These are phyloP conservation scores for Backusella luteola DNA, from an alignment of 192 early-diverging fungal genomes.

Conservation along the genomic window DNA sequence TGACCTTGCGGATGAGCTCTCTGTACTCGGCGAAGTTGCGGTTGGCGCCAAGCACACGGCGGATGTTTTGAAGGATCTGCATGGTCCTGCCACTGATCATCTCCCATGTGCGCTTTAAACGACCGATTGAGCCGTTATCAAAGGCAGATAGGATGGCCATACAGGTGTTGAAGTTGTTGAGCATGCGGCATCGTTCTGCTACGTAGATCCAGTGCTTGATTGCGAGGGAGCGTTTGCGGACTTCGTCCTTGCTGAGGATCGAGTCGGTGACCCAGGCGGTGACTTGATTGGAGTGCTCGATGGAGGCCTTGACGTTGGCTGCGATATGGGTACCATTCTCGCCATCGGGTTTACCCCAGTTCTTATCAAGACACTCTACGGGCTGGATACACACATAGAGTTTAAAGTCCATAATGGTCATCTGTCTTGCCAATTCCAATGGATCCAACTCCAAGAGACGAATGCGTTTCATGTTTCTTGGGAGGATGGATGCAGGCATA, in stretches of 20 bases:
- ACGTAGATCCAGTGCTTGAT: conserved; percentile 84
- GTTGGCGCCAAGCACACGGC: conserved; percentile 69
- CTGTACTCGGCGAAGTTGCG: conserved; percentile 83
- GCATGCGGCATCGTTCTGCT: conserved; percentile 68
- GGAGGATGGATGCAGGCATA: conserved; percentile 75
- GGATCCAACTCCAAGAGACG: conserved; percentile 86
- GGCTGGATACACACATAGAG: conserved; percentile 79
- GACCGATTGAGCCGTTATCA: conserved; percentile 80
- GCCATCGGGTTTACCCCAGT: conserved; percentile 74
- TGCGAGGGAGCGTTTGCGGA: conserved; percentile 69
- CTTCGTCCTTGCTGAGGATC: conserved; percentile 78
- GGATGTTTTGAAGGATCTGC: conserved; percentile 59
- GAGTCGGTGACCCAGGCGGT: conserved; percentile 88
- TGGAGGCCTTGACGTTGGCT: conserved; percentile 86
- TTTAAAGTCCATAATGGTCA: conserved; percentile 84
- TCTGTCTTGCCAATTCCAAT: conserved; percentile 88
- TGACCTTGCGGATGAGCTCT: conserved; percentile 72
- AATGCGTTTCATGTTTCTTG: conserved; percentile 72
- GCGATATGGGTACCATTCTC: conserved; percentile 45
- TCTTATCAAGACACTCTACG: conserved; percentile 84
- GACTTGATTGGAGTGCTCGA: conserved; percentile 75
- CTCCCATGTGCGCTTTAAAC: conserved; percentile 91
- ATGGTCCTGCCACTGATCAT: conserved; percentile 45
- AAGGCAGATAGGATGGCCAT: conserved; percentile 86
- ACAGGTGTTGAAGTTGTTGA: conserved; percentile 93